Evolutionary conservation across 345 rosid genomes (phyloP).

Genomic region (Cardamine occulta): DNA sequence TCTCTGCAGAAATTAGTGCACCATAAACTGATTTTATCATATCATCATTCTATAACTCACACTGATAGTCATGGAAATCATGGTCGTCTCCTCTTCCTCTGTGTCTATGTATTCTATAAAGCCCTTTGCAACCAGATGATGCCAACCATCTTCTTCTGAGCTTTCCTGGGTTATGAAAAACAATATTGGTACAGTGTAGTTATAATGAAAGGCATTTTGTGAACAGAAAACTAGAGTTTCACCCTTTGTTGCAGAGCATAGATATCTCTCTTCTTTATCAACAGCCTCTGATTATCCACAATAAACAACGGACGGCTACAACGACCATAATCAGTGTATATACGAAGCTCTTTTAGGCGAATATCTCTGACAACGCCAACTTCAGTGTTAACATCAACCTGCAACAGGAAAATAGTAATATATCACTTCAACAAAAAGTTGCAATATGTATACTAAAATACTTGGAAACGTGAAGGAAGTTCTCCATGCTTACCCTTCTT

Average conservation of each 20-base stretch:
- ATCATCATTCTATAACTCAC: slow-evolving; percentile 51
- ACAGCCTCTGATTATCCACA: slow-evolving; percentile 91
- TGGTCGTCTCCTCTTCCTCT: slow-evolving; percentile 98
- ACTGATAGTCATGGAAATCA: slow-evolving; percentile 99
- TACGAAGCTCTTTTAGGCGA: slow-evolving; percentile 81
- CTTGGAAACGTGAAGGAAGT: slow-evolving; percentile 13
- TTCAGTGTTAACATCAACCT: slow-evolving; percentile 98
- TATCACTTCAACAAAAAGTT: background rate
- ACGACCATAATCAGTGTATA: slow-evolving; percentile 97
- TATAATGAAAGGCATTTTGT: background rate
- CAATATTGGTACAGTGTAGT: slow-evolving; percentile 7
- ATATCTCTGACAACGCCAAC: slow-evolving; percentile 99
- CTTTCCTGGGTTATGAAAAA: slow-evolving; percentile 60
- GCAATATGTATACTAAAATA: background rate
- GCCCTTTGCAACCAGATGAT: slow-evolving; percentile 86
- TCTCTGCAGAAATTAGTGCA: slow-evolving; percentile 11
- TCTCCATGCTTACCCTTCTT: slow-evolving; percentile 66
- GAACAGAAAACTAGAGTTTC: slow-evolving; percentile 27
- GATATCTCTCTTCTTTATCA: slow-evolving; percentile 85
- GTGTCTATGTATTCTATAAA: slow-evolving; percentile 94
- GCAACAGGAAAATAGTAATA: slow-evolving; percentile 30
- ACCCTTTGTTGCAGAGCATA: slow-evolving; percentile 90
- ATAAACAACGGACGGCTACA: slow-evolving; percentile 97
- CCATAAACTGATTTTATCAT: slow-evolving; percentile 1
- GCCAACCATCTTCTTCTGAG: slow-evolving; percentile 93